A percentile compares a stretch with the other conserved stretches of the same genome.
Conservation (phyloP, 495 filamentous ascomycete genomes). For the Penicillium lividum region DNA sequence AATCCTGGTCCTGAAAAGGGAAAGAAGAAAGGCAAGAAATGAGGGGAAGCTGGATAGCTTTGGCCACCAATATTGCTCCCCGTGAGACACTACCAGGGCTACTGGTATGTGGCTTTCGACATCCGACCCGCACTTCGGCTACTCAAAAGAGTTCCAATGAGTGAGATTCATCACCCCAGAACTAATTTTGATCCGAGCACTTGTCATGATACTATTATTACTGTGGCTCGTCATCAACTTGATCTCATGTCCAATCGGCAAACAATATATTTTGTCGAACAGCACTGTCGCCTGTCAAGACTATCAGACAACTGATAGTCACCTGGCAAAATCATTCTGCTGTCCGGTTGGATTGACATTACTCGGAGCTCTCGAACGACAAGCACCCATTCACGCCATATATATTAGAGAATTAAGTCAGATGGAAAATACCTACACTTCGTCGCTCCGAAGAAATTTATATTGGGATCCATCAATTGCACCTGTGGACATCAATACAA, state of each 20-base stretch:
- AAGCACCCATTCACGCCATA: background rate
- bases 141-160: background rate
- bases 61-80: background rate
- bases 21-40: slow-evolving; percentile 63
- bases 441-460: background rate
- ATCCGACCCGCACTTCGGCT: background rate
- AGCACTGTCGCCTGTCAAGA: background rate
- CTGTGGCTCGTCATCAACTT: background rate
- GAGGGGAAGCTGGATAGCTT: slow-evolving; percentile 12
- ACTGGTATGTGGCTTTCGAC: background rate
- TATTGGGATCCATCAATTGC: background rate
- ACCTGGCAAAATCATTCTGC: no score
- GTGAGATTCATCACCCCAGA: background rate
- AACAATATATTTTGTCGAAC: background rate
- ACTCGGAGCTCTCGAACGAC: background rate
- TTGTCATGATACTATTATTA: background rate
- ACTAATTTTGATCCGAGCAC: no score
- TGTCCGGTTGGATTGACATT: no score
- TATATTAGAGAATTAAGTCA: background rate
- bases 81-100: background rate
- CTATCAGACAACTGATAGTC: background rate
- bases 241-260: background rate
- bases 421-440: background rate
- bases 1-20: slow-evolving; percentile 42
- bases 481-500: background rate